Conservation (phyloP, 2,329 filamentous ascomycete genomes). For the Metarhizium album region DNA sequence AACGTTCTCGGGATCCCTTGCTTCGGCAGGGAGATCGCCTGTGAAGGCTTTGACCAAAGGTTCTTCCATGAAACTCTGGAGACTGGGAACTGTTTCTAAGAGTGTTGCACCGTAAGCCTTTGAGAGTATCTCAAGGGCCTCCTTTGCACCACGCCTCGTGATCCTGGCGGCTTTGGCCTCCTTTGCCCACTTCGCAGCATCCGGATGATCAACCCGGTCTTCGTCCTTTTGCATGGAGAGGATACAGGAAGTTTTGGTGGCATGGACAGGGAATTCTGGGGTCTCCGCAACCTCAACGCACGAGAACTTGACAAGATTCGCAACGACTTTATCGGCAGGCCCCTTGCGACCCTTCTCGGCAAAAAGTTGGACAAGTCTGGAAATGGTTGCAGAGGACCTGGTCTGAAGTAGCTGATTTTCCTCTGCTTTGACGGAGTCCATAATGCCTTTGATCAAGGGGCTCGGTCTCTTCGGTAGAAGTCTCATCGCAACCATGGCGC, state of each 20-base stretch:
- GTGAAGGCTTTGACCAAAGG: constrained; percentile 68
- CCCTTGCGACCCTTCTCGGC: constrained; percentile 68
- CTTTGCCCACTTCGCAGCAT: constrained; percentile 79
- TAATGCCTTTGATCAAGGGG: constrained; percentile 86
- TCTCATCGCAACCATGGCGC: constrained; percentile 78
- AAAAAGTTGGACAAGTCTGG: constrained; percentile 76
- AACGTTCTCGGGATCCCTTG: constrained; percentile 60
- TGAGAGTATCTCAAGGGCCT: constrained; percentile 81
- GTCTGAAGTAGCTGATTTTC: constrained; percentile 82
- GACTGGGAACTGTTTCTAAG: constrained; percentile 73
- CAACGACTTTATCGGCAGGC: constrained; percentile 90
- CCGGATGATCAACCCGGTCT: constrained; percentile 83
- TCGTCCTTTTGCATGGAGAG: constrained; percentile 95
- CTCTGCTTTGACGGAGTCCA: constrained; percentile 96
- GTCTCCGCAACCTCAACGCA: constrained; percentile 97
- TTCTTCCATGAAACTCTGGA: constrained; percentile 69
- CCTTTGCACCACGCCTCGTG: constrained; percentile 85
- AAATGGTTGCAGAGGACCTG: constrained; percentile 76
- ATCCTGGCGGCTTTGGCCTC: constrained; percentile 85
- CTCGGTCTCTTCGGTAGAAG: constrained; percentile 88
- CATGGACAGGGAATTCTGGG: constrained; percentile 83
- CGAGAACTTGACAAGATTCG: constrained; percentile 93
- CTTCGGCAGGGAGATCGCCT: constrained; percentile 58
- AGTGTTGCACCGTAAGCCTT: constrained; percentile 66
- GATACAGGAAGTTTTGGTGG: constrained; percentile 65